phyloP scores from a whole-genome alignment of 768 basidiomycete genomes.

The Leccinum sublutescens region DNA sequence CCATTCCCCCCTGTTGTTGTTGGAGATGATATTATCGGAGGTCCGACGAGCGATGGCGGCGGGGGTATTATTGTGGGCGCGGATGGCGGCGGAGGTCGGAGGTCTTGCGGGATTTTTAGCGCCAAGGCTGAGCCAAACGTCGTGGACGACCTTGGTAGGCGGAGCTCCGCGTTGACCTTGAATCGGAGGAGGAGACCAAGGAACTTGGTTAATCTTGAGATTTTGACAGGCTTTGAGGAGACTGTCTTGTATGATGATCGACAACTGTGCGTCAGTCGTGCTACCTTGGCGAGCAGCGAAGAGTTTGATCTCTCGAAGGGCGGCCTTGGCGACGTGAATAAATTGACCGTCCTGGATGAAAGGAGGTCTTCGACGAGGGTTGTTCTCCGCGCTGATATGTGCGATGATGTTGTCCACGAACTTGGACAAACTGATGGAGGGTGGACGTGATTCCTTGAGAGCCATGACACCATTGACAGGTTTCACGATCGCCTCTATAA shows the following conservation, averaged over 20 bases:
- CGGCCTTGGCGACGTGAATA: background rate
- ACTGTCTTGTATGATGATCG: background rate
- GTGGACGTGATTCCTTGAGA: background rate
- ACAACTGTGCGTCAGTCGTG: too few relatives aligned
- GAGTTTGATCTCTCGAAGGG: background rate
- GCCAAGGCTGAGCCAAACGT: too few relatives aligned
- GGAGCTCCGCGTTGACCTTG: too few relatives aligned
- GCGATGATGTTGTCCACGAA: background rate
- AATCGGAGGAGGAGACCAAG: background rate
- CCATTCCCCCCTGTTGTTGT: too few relatives aligned
- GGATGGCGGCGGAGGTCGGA: too few relatives aligned
- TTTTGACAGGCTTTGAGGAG: background rate
- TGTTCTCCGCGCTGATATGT: background rate
- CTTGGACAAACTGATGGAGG: background rate
- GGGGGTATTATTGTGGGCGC: too few relatives aligned
- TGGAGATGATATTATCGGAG: too few relatives aligned
- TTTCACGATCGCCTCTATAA: background rate
- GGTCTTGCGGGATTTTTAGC: too few relatives aligned
- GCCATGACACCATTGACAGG: background rate
- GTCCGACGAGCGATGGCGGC: too few relatives aligned
- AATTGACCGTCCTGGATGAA: background rate
- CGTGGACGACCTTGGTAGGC: too few relatives aligned
- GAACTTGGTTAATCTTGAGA: background rate
- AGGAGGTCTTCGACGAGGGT: background rate
- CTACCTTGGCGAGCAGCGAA: background rate